phyloP scores from a whole-genome alignment of 2,329 filamentous ascomycete genomes.

The Fusarium sp. region DNA sequence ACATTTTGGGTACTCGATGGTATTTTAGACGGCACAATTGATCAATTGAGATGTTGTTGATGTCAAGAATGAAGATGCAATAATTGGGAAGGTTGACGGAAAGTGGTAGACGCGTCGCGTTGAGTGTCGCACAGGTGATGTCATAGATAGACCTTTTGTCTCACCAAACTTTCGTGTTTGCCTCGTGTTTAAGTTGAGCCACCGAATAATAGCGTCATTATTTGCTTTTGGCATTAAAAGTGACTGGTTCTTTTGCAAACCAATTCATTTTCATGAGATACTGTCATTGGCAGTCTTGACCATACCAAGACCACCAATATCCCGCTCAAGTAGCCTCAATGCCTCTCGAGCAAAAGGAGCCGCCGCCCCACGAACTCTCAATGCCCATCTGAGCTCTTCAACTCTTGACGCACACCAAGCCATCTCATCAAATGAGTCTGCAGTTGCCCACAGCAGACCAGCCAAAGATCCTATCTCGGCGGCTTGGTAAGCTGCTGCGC shows the following conservation, averaged over 20 bases:
- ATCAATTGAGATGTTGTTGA: neutral
- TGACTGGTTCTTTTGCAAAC: neutral
- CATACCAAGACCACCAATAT: constrained; percentile 48
- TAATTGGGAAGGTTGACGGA: neutral
- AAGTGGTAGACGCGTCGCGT: constrained; percentile 32
- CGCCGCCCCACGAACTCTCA: constrained; percentile 56
- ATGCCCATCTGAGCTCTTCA: constrained; percentile 57
- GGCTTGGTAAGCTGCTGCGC: constrained; percentile 58
- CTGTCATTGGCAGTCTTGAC: constrained; percentile 38
- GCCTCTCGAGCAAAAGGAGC: constrained; percentile 56
- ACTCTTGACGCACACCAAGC: constrained; percentile 55
- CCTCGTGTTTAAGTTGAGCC: constrained; percentile 27
- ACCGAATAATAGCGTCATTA: constrained; percentile 8
- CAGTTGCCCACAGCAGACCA: constrained; percentile 57
- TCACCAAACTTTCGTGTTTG: constrained; percentile 14
- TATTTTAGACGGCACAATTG: neutral
- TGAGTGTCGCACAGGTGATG: constrained; percentile 40
- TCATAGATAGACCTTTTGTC: constrained; percentile 35
- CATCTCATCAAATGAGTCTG: constrained; percentile 54
- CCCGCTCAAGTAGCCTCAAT: constrained; percentile 54
- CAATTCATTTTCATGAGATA: constrained; percentile 8
- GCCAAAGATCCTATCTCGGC: constrained; percentile 58
- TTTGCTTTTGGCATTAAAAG: neutral
- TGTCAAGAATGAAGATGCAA: neutral
- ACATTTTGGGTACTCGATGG: constrained; percentile 21